Base-by-base conservation (phyloP, 352 stramenopile species). In the Pilasporangium apinafurcum region DNA sequence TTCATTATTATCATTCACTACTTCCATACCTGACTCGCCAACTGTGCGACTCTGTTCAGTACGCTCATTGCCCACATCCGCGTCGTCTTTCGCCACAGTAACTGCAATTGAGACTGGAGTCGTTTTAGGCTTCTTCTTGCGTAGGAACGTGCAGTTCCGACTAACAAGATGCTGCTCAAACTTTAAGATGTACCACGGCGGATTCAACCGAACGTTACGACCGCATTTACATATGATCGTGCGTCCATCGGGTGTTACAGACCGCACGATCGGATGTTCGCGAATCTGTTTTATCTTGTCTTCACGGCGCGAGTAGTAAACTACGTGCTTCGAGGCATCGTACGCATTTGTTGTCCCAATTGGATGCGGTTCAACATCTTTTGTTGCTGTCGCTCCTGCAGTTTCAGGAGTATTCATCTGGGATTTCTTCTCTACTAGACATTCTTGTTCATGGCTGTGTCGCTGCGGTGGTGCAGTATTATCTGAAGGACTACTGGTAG, bases 111-210 rank as follows among this genome's bases (percentile, higher is more conserved):
- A n/a, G n/a, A 12, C 16, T 2, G 36, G 17, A 24, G 21, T n/a
- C 36, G 25, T 42, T 42, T 18, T n/a, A 1, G 45, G 16, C 25
- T 31, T 32, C 18, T 53, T 71, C 24, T 71, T 58, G 14, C 74
- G 65, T 4, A 90, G 56, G 38, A 84, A 84, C 6, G 68, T 69
- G 59, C 76, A 92, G 44, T 89, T 92, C 27, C 80, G 63, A 42
- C 80, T 92, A 16, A 78, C 73, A n/a, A 87, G 58, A 41, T 92
- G 80, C 61, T 92, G 80, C 54, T 92, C 80, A 28, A 80, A 92
- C 53, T 92, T 92, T 35, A 86, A 58, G 38, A 92, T 86, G 45
- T 92, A 92, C 80, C 80, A 92, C 24, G 80, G 69, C 26, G 80
- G 80, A 20, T 92, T 92, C 13, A 92, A 48, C 0, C 74, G 65